phyloP scores from a whole-genome alignment of 768 basidiomycete genomes.

The Cystobasidium ongulense region DNA sequence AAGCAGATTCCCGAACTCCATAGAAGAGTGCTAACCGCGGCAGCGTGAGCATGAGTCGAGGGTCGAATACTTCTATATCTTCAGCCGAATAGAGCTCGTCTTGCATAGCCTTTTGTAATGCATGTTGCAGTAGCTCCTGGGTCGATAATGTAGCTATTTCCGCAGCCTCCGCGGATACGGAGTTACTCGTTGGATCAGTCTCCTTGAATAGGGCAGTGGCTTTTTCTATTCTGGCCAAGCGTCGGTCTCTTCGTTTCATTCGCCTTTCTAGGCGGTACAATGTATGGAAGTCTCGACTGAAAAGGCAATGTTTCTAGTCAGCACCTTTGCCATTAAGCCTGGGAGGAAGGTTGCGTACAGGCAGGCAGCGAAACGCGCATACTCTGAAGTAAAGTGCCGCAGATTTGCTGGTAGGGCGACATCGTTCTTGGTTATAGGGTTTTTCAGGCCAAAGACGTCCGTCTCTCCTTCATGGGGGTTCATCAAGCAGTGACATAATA shows the following conservation, averaged over 20 bases:
- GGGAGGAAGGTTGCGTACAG: not conserved
- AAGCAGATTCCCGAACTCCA: not conserved
- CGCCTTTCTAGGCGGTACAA: slow-evolving; percentile 7
- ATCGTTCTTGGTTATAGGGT: not conserved
- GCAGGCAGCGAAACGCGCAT: not conserved
- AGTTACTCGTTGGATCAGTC: not conserved
- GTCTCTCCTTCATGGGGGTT: not conserved
- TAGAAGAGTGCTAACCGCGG: slow-evolving; percentile 4
- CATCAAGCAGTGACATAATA: not conserved
- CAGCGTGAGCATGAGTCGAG: slow-evolving; percentile 9
- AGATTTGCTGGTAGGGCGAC: not conserved
- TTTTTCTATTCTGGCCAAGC: not conserved
- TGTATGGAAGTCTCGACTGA: not conserved
- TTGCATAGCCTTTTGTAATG: not conserved
- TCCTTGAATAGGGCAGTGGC: not conserved
- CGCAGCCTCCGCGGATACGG: not conserved
- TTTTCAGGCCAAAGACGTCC: not conserved
- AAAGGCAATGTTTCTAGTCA: not conserved
- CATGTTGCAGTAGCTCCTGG: slow-evolving; percentile 8
- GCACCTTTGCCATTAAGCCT: too few species aligned
- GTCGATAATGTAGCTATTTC: not conserved
- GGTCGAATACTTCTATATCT: not conserved
- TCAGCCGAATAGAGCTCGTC: not conserved
- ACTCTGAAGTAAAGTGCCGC: not conserved
- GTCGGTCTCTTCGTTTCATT: not conserved